A percentile compares a stretch with the other conserved stretches of the same genome.
Evolutionary conservation across 2,329 filamentous ascomycete species (phyloP).

Genomic region (Epichloe uncinata): DNA sequence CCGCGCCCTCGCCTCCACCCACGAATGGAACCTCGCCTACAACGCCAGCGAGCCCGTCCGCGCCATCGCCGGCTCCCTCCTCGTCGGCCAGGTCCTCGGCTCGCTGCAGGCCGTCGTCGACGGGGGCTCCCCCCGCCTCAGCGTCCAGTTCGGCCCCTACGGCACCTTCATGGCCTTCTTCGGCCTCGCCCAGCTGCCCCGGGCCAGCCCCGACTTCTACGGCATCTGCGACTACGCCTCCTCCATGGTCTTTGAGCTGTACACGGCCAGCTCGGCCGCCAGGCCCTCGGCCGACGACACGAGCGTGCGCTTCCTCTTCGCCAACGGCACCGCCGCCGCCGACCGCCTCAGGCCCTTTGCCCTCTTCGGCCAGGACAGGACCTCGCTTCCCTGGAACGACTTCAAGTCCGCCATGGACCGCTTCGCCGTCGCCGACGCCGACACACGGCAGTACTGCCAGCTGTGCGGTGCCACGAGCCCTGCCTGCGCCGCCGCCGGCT

Average conservation of each 20-base stretch:
- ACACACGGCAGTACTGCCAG: constrained; percentile 56
- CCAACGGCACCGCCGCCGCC: constrained; percentile 41
- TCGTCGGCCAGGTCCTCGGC: constrained; percentile 41
- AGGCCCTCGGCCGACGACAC: constrained; percentile 33
- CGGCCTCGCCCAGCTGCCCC: constrained; percentile 39
- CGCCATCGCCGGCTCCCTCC: constrained; percentile 44
- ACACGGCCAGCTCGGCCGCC: constrained; percentile 32
- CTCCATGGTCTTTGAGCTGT: constrained; percentile 65
- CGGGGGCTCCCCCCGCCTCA: constrained; percentile 22
- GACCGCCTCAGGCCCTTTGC: constrained; percentile 41
- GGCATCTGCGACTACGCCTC: constrained; percentile 76
- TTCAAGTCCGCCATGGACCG: constrained; percentile 51
- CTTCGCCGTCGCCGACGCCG: constrained; percentile 45
- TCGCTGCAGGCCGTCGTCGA: constrained; percentile 38
- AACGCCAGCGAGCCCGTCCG: constrained; percentile 57
- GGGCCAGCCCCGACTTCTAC: constrained; percentile 48
- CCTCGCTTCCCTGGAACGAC: constrained; percentile 50
- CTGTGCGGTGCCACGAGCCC: constrained; percentile 62
- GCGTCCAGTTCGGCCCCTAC: constrained; percentile 48
- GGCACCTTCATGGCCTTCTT: constrained; percentile 51
- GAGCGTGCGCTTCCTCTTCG: constrained; percentile 46
- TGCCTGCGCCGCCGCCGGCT: constrained; percentile 37
- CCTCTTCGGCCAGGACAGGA: constrained; percentile 44
- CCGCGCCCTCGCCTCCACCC: constrained; percentile 58
- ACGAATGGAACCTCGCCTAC: constrained; percentile 76